These are phyloP conservation scores for Skeletonema menzelii DNA, from an alignment of 108 stramenopile species.

Conservation along the genomic window DNA sequence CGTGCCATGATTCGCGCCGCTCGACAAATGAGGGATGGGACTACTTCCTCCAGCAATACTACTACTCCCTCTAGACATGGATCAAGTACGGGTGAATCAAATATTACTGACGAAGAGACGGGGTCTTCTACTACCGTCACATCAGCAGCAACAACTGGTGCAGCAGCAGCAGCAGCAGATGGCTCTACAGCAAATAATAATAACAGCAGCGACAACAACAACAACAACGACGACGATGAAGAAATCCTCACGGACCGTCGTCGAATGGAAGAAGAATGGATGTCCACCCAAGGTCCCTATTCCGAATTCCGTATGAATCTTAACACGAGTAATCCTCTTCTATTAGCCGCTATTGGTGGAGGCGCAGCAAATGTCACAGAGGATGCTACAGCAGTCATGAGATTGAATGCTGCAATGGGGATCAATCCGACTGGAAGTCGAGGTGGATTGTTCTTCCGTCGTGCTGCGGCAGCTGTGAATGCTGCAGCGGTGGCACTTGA, in stretches of 20 bases:
- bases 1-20: constrained; percentile 29
- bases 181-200: neutral
- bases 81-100: constrained; percentile 15
- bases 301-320: constrained; percentile 88
- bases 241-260: constrained; percentile 46
- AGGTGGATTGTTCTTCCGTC: neutral
- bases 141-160: constrained; percentile 10
- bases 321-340: constrained; percentile 58
- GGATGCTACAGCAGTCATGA: neutral
- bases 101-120: constrained; percentile 24
- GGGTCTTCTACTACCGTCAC: constrained; percentile 34
- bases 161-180: neutral
- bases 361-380: neutral
- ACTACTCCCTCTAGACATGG: constrained; percentile 7
- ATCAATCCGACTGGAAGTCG: neutral
- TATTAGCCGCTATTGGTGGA: constrained; percentile 28
- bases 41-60: constrained; percentile 3
- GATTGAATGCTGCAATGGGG: neutral
- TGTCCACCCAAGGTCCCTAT: constrained; percentile 73
- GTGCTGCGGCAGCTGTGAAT: constrained; percentile 9
- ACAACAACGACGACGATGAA: constrained; percentile 27
- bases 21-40: neutral
- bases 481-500: constrained; percentile 10
- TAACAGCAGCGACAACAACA: neutral
- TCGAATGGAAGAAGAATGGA: constrained; percentile 84